Evolutionary conservation across 2,329 filamentous ascomycete species (phyloP).

Genomic region (Periglandula ipomoeae): DNA sequence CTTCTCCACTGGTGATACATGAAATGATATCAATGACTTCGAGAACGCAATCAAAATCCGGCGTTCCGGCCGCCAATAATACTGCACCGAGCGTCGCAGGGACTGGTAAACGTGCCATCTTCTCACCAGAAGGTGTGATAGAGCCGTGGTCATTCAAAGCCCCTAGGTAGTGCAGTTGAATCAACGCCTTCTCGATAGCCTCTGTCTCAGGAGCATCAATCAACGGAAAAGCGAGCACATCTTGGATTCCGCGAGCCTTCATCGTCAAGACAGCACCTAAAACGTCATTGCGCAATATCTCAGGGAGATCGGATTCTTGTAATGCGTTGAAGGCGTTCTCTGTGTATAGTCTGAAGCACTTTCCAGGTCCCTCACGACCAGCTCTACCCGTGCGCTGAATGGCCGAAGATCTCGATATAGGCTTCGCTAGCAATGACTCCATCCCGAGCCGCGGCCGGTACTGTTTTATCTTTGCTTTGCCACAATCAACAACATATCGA

Average conservation of each 20-base stretch:
- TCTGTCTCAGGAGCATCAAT: constrained; percentile 73
- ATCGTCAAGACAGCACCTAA: constrained; percentile 81
- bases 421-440: constrained; percentile 81
- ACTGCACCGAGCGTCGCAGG: constrained; percentile 74
- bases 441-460: constrained; percentile 78
- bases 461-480: constrained; percentile 90
- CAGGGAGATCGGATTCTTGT: constrained; percentile 68
- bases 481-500: constrained; percentile 82
- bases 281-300: constrained; percentile 86
- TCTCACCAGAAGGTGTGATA: constrained; percentile 65
- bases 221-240: constrained; percentile 75
- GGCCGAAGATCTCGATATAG: constrained; percentile 87
- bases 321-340: constrained; percentile 63
- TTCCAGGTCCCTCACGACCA: constrained; percentile 82
- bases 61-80: constrained; percentile 65
- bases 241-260: constrained; percentile 80
- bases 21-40: constrained; percentile 80
- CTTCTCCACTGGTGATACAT: constrained; percentile 53
- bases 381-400: constrained; percentile 88
- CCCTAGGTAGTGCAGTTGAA: constrained; percentile 70
- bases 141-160: constrained; percentile 62
- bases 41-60: constrained; percentile 62
- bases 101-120: constrained; percentile 76
- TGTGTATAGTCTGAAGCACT: constrained; percentile 85
- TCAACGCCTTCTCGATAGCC: constrained; percentile 69